Conservation (phyloP, 352 stramenopile species). For the Phytophthora pistaciae region DNA sequence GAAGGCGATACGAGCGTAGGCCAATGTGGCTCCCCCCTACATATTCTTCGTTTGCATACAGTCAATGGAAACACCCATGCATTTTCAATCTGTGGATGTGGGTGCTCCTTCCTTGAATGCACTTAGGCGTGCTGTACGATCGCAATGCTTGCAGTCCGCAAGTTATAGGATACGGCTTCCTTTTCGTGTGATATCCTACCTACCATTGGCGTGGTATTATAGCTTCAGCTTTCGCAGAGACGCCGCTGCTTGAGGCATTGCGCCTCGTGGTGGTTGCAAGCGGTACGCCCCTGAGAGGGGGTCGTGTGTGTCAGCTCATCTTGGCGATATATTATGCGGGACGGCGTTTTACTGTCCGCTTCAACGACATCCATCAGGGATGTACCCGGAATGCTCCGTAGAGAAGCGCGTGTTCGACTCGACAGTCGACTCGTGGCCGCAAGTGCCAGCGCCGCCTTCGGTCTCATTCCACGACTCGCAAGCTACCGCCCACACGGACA, state of each 20-base stretch:
- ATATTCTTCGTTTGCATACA: neutral
- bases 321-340: neutral
- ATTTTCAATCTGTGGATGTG: neutral
- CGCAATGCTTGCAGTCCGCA: neutral
- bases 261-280: neutral
- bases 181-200: neutral
- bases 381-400: neutral
- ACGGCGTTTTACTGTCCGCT: neutral
- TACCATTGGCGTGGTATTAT: neutral
- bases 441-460: neutral
- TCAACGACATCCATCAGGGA: neutral
- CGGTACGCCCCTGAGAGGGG: neutral
- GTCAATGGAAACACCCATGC: neutral
- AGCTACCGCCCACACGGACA: slow-evolving; percentile 3
- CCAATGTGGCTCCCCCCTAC: neutral
- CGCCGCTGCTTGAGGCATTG: neutral
- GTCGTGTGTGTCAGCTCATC: neutral
- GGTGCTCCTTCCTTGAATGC: neutral
- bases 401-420: neutral
- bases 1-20: neutral
- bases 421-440: neutral
- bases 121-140: neutral
- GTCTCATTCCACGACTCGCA: slow-evolving; percentile 12
- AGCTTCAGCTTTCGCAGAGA: neutral
- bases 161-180: neutral